Conservation (phyloP, 345 rosid genomes). For the Kernera saxatilis region DNA sequence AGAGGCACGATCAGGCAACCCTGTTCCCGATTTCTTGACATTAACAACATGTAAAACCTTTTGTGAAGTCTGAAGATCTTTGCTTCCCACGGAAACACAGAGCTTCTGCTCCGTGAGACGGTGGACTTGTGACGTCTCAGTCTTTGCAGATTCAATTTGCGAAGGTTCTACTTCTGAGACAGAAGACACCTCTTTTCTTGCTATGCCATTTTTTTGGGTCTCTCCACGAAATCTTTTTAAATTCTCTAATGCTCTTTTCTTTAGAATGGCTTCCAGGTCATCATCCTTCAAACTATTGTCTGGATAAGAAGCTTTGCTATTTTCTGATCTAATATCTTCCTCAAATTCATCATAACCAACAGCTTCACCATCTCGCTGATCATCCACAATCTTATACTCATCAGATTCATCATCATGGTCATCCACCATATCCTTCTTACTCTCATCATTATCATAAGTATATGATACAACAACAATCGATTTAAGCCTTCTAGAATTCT, state of each 20-base stretch:
- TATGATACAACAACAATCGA: slow-evolving; percentile 47
- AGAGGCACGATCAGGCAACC: slow-evolving; percentile 18
- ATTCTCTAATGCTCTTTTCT: slow-evolving; percentile 75
- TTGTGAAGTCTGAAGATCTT: slow-evolving; percentile 23
- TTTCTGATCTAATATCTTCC: slow-evolving; percentile 13
- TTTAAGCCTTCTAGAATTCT: slow-evolving; percentile 41
- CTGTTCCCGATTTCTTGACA: slow-evolving; percentile 19
- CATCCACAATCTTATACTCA: neutral
- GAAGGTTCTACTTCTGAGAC: slow-evolving; percentile 14
- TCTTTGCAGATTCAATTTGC: slow-evolving; percentile 17
- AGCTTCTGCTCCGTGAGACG: slow-evolving; percentile 2
- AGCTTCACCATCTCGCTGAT: slow-evolving; percentile 32
- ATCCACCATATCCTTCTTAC: slow-evolving; percentile 45
- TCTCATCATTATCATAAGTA: slow-evolving; percentile 33
- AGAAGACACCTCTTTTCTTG: slow-evolving; percentile 9
- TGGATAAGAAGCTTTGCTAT: slow-evolving; percentile 21
- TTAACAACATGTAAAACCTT: slow-evolving; percentile 19
- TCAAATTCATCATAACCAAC: slow-evolving; percentile 21
- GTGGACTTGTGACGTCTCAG: slow-evolving; percentile 14
- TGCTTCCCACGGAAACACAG: slow-evolving; percentile 8
- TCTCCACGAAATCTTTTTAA: slow-evolving; percentile 55
- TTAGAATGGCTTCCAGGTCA: slow-evolving; percentile 60
- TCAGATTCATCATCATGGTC: slow-evolving; percentile 30
- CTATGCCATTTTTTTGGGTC: slow-evolving; percentile 24
- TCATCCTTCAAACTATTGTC: slow-evolving; percentile 27